These are phyloP conservation scores for Yarrowia osloensis DNA, from an alignment of 805 yeast genomes.

Conservation along the genomic window DNA sequence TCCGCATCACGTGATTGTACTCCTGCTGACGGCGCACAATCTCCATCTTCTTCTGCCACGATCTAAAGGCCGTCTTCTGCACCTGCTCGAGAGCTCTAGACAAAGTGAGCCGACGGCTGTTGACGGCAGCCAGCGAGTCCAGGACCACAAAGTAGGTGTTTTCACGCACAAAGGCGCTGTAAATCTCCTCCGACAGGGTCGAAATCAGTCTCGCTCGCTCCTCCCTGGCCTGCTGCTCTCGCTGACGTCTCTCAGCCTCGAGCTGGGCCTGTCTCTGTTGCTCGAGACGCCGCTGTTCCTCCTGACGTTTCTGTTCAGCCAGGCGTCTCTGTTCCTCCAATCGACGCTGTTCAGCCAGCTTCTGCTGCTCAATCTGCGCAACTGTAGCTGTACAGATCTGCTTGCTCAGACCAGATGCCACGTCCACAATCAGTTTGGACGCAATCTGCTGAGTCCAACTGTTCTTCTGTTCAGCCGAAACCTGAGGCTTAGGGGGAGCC, in stretches of 20 bases:
- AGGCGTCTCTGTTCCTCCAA: conserved; percentile 16
- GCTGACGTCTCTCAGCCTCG: background rate
- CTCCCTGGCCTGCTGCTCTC: background rate
- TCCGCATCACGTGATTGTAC: conserved; percentile 41
- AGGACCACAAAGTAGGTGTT: conserved; percentile 49
- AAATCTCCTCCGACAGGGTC: conserved; percentile 54
- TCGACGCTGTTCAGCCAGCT: conserved; percentile 36
- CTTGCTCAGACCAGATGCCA: background rate
- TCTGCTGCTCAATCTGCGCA: background rate
- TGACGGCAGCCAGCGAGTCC: conserved; percentile 48
- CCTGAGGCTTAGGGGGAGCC: conserved; percentile 12
- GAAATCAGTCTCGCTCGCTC: conserved; percentile 40
- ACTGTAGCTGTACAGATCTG: background rate
- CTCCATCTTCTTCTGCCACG: conserved; percentile 39
- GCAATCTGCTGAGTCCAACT: conserved; percentile 31
- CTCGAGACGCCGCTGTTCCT: conserved; percentile 1
- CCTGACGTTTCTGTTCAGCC: background rate
- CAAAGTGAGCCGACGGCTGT: conserved; percentile 45
- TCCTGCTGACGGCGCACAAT: conserved; percentile 47
- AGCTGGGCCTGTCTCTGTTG: background rate
- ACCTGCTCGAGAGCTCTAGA: conserved; percentile 41
- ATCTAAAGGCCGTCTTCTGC: conserved; percentile 43
- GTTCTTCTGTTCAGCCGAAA: conserved; percentile 17
- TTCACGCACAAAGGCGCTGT: conserved; percentile 50
- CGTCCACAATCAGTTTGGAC: conserved; percentile 4